phyloP scores from a whole-genome alignment of 2,329 filamentous ascomycete genomes.

The Blastomyces percursus region DNA sequence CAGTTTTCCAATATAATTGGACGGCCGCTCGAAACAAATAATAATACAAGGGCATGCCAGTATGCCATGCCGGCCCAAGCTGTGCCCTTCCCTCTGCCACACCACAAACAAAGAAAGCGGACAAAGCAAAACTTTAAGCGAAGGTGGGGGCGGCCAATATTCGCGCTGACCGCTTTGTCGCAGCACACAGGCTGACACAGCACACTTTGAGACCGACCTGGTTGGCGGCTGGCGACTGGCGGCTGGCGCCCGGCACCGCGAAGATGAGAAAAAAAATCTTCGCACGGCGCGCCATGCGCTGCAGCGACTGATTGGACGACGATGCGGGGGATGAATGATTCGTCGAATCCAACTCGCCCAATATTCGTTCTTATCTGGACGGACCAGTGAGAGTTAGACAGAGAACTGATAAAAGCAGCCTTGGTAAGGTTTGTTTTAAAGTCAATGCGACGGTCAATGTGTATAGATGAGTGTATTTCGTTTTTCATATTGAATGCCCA shows the following conservation, averaged over 20 bases:
- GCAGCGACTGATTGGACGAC: background rate
- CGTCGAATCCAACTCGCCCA: background rate
- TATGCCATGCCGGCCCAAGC: no score
- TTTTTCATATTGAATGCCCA: no score
- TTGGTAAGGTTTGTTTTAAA: no score
- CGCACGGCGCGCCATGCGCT: slow-evolving; percentile 1
- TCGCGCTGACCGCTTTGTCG: background rate
- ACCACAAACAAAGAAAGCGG: background rate
- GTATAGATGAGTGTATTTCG: no score
- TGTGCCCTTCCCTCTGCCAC: background rate
- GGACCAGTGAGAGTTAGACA: background rate
- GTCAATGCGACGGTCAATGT: no score
- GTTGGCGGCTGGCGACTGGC: slow-evolving; percentile 4
- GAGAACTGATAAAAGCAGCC: no score
- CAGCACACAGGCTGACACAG: background rate
- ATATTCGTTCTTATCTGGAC: background rate
- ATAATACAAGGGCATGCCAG: background rate
- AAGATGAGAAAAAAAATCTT: background rate
- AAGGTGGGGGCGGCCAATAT: background rate
- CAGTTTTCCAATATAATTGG: background rate
- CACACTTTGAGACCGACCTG: background rate
- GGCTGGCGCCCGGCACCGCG: slow-evolving; percentile 4
- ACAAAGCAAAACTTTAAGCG: background rate
- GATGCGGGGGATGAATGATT: background rate
- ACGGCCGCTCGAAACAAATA: background rate